phyloP scores from a whole-genome alignment of 2,329 filamentous ascomycete species.

The Bretziella fagacearum region DNA sequence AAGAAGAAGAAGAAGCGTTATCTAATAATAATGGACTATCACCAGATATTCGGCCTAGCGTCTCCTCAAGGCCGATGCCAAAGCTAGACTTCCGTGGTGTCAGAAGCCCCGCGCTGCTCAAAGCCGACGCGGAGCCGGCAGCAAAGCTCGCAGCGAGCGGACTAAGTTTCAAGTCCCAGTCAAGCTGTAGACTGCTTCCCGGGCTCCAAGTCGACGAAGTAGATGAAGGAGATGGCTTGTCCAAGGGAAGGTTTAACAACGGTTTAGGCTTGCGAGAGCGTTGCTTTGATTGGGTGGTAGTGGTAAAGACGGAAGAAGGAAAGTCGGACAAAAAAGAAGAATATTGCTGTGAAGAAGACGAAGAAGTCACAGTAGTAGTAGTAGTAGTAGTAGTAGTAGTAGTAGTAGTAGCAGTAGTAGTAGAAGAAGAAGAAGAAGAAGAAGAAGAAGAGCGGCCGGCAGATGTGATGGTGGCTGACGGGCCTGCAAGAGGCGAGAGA shows the following conservation, averaged over 20 bases:
- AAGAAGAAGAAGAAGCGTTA: no score
- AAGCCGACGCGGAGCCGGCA: slow-evolving; percentile 4
- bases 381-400: not conserved
- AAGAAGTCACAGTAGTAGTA: not conserved
- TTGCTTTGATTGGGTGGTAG: not conserved
- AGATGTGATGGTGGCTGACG: not conserved
- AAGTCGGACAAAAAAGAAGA: slow-evolving; percentile 1
- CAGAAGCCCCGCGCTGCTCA: slow-evolving; percentile 5
- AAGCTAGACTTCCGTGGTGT: slow-evolving; percentile 7
- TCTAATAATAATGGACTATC: not conserved
- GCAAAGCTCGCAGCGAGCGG: slow-evolving; percentile 13
- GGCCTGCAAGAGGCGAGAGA: no score
- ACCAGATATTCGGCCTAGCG: not conserved
- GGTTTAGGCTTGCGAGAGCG: slow-evolving; percentile 6
- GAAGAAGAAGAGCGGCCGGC: not conserved
- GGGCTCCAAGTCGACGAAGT: not conserved
- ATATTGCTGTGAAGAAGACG: not conserved
- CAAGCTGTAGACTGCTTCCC: slow-evolving; percentile 7
- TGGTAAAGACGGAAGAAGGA: not conserved
- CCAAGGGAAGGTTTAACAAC: slow-evolving; percentile 5
- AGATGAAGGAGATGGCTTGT: not conserved
- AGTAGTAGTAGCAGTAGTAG: not conserved
- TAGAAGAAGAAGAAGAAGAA: not conserved
- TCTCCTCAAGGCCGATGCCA: slow-evolving; percentile 1
- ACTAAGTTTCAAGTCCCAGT: slow-evolving; percentile 13